phyloP scores from a whole-genome alignment of 192 early-diverging fungal genomes.

The Spizellomyces punctatus region DNA sequence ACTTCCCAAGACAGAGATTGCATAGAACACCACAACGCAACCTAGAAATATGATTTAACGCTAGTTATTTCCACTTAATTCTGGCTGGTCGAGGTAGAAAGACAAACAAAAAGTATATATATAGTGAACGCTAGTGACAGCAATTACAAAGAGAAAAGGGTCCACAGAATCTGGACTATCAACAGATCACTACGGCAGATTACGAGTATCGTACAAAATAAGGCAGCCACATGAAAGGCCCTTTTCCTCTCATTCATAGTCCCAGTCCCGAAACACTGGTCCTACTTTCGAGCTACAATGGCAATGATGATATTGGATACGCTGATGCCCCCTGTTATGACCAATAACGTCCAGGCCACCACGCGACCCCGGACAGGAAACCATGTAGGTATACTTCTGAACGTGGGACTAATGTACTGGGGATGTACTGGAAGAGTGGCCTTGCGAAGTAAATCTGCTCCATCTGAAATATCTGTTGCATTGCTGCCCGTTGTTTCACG shows the following conservation, averaged over 20 bases:
- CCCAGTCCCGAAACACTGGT: too few species aligned
- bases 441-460: conserved; percentile 21
- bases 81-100: too few species aligned
- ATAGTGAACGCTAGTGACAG: too few species aligned
- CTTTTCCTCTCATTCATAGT: too few species aligned
- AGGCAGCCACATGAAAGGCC: too few species aligned
- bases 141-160: too few species aligned
- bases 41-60: too few species aligned
- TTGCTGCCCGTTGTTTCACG: background rate
- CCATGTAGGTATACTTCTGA: conserved; percentile 48
- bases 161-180: too few species aligned
- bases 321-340: conserved; percentile 27
- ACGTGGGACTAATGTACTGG: conserved; percentile 44
- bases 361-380: conserved; percentile 34
- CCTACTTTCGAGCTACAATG: background rate
- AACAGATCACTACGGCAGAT: too few species aligned
- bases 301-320: conserved; percentile 31
- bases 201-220: too few species aligned
- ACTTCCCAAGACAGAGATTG: conserved; percentile 48
- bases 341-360: conserved; percentile 37
- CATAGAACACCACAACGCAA: background rate
- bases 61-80: too few species aligned
- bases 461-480: background rate
- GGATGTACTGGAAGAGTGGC: conserved; percentile 45
- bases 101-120: too few species aligned